A percentile compares a stretch with the other conserved stretches of the same genome.
These are phyloP conservation scores for Xylaria palmicola DNA, from an alignment of 495 filamentous ascomycete genomes.

Conservation along the genomic window DNA sequence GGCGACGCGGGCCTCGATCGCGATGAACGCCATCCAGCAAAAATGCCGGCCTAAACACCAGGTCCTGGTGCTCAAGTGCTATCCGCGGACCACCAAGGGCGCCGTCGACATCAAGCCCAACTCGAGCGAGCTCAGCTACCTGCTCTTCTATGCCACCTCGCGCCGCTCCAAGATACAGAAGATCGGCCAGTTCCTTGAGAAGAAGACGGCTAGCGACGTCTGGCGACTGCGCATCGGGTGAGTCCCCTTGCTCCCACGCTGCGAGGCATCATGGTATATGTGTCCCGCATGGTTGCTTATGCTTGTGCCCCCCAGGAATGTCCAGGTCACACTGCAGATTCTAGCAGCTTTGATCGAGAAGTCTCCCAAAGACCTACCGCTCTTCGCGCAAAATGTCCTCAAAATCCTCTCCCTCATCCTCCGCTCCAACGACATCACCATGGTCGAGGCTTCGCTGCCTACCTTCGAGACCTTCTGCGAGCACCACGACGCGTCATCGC, in stretches of 20 bases:
- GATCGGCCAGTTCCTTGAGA: conserved; percentile 86
- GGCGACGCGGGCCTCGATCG: conserved; percentile 21
- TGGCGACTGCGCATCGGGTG: conserved; percentile 78
- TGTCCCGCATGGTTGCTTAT: conserved; percentile 10
- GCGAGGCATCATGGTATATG: background rate
- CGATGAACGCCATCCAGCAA: conserved; percentile 57
- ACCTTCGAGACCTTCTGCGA: conserved; percentile 82
- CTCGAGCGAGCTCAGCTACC: conserved; percentile 88
- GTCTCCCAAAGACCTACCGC: conserved; percentile 80
- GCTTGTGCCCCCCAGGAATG: conserved; percentile 59
- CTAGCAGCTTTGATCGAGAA: conserved; percentile 87
- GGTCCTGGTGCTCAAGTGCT: conserved; percentile 89
- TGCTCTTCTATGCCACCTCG: conserved; percentile 92
- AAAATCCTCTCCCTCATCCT: conserved; percentile 76
- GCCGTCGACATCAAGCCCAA: conserved; percentile 89
- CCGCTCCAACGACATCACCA: conserved; percentile 75
- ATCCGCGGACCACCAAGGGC: conserved; percentile 83
- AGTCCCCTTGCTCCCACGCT: conserved; percentile 30
- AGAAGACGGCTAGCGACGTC: conserved; percentile 84
- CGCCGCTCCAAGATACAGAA: conserved; percentile 92
- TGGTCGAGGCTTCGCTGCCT: conserved; percentile 81
- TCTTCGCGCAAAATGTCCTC: conserved; percentile 79
- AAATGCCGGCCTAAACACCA: conserved; percentile 86
- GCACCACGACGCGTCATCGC: conserved; percentile 73
- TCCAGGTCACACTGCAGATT: conserved; percentile 89